A percentile compares a stretch with the other conserved stretches of the same genome.
phyloP scores from a whole-genome alignment of 2,329 filamentous ascomycete genomes.

The Tricladium varicosporioides region DNA sequence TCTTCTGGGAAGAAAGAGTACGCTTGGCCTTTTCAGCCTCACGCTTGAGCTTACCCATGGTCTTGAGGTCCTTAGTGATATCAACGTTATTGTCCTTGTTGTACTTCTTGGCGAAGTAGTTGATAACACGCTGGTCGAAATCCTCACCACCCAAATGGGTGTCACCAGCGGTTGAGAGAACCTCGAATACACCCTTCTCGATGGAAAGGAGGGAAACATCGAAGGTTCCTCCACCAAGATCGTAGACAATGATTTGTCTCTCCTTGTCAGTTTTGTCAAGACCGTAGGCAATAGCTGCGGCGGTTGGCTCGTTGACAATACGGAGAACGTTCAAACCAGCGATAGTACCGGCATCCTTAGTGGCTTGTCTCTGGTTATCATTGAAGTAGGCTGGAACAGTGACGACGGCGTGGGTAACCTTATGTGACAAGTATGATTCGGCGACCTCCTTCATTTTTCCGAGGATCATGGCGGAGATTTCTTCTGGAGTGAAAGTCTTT shows the following conservation, averaged over 20 bases:
- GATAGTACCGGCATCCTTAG: constrained; percentile 91
- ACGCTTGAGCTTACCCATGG: constrained; percentile 99
- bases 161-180: constrained; percentile 91
- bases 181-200: constrained; percentile 90
- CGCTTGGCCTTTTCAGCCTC: constrained; percentile 99
- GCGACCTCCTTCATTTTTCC: constrained; percentile 84
- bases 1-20: constrained; percentile 91
- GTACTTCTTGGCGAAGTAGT: constrained; percentile 93
- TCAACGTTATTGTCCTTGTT: constrained; percentile 98
- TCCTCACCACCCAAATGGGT: constrained; percentile 98
- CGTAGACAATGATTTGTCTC: constrained; percentile 88
- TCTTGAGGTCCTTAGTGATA: constrained; percentile 90
- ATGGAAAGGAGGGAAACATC: constrained; percentile 93
- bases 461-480: constrained; percentile 77
- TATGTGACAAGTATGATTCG: constrained; percentile 76
- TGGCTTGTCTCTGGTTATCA: constrained; percentile 94
- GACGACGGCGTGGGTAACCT: constrained; percentile 84
- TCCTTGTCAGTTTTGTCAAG: constrained; percentile 82
- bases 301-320: constrained; percentile 95
- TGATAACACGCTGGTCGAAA: constrained; percentile 97
- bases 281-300: constrained; percentile 92
- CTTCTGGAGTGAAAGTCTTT: constrained; percentile 77
- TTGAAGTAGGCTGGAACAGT: constrained; percentile 98
- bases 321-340: constrained; percentile 93
- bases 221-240: constrained; percentile 92